These are phyloP conservation scores for Phytopythium mirpurense DNA, from an alignment of 352 stramenopile species.

Conservation along the genomic window DNA sequence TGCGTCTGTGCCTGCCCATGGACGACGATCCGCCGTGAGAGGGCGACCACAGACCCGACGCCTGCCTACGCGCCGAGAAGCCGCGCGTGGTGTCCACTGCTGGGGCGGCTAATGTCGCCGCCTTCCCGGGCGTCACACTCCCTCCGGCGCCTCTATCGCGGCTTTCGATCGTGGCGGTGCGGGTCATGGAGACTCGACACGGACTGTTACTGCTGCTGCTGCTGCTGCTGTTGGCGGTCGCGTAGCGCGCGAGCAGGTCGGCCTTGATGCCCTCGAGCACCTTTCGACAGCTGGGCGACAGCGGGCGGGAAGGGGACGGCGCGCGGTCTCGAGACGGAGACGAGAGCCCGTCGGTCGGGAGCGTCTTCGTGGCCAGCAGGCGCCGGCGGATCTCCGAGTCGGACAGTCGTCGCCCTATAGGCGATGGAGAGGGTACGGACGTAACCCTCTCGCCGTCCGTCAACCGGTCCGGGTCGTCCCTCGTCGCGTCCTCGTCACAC, in stretches of 20 bases:
- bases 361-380: slow-evolving; percentile 26
- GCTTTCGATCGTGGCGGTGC: slow-evolving; percentile 4
- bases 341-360: slow-evolving; percentile 1
- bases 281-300: slow-evolving; percentile 36
- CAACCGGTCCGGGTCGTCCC: slow-evolving; percentile 4
- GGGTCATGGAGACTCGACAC: slow-evolving; percentile 7
- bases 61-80: no score
- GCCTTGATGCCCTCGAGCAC: slow-evolving; percentile 39
- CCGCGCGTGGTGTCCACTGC: slow-evolving; percentile 18
- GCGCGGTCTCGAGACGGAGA: slow-evolving; percentile 3
- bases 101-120: slow-evolving; percentile 2
- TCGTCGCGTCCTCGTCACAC: slow-evolving; percentile 4
- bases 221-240: slow-evolving; percentile 7
- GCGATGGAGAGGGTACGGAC: background rate
- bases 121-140: slow-evolving; percentile 5
- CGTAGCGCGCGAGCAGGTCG: slow-evolving; percentile 25
- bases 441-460: slow-evolving; percentile 6
- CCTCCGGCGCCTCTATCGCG: no score
- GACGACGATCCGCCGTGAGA: background rate
- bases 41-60: no score
- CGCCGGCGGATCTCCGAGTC: slow-evolving; percentile 30
- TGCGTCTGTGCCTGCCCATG: slow-evolving; percentile 1
- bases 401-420: slow-evolving; percentile 4
- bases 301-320: slow-evolving; percentile 11
- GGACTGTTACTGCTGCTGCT: no score